Evolutionary conservation across 768 basidiomycete genomes (phyloP), one percentile per base, ranked within the genome.

Genomic region (Serendipita sp.): DNA sequence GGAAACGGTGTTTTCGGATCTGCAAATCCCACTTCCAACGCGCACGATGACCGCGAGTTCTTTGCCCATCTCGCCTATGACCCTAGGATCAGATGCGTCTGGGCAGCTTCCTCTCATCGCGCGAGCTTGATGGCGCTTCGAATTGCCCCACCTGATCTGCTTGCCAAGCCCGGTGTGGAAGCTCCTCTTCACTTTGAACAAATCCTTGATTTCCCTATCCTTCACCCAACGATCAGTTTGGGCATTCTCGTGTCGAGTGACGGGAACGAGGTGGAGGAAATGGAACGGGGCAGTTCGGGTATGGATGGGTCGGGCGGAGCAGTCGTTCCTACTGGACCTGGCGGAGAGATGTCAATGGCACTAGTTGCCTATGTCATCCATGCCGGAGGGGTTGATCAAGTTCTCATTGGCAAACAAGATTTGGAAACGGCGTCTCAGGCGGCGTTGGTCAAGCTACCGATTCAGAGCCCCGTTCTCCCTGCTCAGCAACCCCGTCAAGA

Each of bases 321-420:
- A 3, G 48, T 41, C 13, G 22, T 20, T 20, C 50, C 48, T 42
- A 64, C 62, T 34, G 38, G 34, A 5, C n/a, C 34, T 24, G 56
- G 56, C 2, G 60, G 60, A 16, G 60, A 44, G 22, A 22, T 48
- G 64, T 17, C 44, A 61, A 43, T 90, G 41, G 87, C 88, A 26
- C 77, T 92, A 60, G 86, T 90, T 3, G 88, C 87, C 31, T 92
- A 90, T 74, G 88, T 86, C 2, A 88, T 92, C n/a, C 90, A 91
- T 70, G 84, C 86, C 17, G 82, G 80, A n/a, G 90, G 90, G 41
- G 90, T 92, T 14, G 90, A 92, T 69, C 90, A 92, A 69, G 82
- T 92, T 30, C 79, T 92, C 61, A 85, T 92, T 67, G 82, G 86
- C 66, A 87, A 82, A 71, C 90, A 92, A 69, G 89, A 88, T 86